phyloP scores from a whole-genome alignment of 306 rosid species.

The Vigna nakashimae region DNA sequence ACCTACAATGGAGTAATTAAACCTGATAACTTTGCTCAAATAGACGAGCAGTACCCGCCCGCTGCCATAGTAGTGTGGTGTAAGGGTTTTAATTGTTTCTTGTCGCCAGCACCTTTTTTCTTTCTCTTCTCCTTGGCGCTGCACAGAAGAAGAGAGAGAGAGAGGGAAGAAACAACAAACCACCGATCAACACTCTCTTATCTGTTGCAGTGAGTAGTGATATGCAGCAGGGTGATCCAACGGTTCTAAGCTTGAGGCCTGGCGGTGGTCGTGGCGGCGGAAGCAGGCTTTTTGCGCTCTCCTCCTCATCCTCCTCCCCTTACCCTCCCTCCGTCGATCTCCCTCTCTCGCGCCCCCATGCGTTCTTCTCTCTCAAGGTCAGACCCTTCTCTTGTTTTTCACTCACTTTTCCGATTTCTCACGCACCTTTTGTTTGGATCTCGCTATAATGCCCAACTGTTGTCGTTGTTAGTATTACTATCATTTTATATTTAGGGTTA shows the following conservation, averaged over 20 bases:
- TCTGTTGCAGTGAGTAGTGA: conserved; percentile 36
- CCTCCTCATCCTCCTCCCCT: conserved; percentile 54
- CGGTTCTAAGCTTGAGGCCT: conserved; percentile 87
- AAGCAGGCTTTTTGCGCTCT: conserved; percentile 66
- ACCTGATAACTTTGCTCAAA: too few species aligned
- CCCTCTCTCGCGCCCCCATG: conserved; percentile 64
- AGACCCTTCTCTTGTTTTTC: neutral
- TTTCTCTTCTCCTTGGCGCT: conserved; percentile 26
- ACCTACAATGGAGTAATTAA: too few species aligned
- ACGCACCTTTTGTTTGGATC: neutral
- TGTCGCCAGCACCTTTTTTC: neutral
- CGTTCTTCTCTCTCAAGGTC: conserved; percentile 61
- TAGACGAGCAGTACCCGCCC: too few species aligned
- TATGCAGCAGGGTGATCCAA: conserved; percentile 88
- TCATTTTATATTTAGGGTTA: neutral
- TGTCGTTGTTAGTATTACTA: too few species aligned
- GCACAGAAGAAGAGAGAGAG: conserved; percentile 15
- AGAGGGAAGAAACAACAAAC: conserved; percentile 1
- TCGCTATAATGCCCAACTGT: neutral
- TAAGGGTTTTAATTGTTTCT: conserved; percentile 4
- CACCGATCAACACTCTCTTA: neutral
- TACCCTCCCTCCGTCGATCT: conserved; percentile 62
- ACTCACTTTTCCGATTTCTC: neutral
- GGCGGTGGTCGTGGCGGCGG: conserved; percentile 98
- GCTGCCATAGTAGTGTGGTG: neutral